Evolutionary conservation across 179 eudicot genomes (phyloP).

Genomic region (Silene noctiflora): DNA sequence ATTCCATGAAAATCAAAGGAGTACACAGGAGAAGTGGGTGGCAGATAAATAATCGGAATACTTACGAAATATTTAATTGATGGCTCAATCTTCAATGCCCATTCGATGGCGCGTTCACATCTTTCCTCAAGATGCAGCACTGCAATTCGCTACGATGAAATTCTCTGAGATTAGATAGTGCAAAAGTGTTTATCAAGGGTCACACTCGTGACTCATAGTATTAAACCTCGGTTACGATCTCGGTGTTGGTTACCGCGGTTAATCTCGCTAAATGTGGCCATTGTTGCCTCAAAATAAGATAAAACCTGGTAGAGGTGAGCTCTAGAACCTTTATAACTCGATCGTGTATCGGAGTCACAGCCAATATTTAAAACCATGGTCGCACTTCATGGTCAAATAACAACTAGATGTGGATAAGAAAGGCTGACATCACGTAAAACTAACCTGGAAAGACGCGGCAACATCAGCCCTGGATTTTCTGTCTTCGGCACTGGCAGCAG

Average conservation of each 20-base stretch:
- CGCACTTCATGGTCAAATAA: not conserved
- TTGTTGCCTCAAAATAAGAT: no score
- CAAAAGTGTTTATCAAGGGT: not conserved
- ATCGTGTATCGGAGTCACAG: no score
- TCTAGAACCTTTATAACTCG: no score
- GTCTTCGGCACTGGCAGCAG: constrained; percentile 66
- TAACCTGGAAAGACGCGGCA: constrained; percentile 98
- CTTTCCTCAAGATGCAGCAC: constrained; percentile 91
- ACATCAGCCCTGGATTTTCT: constrained; percentile 76
- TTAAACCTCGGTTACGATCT: no score
- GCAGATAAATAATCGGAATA: constrained; percentile 3
- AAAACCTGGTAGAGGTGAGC: no score
- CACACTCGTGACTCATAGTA: no score
- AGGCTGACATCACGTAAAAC: not conserved
- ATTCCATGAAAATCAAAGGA: constrained; percentile 7
- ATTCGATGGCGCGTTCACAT: constrained; percentile 87
- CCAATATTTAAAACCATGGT: no score
- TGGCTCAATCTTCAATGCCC: constrained; percentile 90
- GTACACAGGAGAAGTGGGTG: constrained; percentile 12
- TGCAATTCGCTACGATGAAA: constrained; percentile 70
- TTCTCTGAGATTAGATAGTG: not conserved
- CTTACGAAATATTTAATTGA: constrained; percentile 69
- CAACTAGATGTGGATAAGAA: not conserved
- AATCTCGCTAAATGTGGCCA: no score
- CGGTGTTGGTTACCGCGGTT: no score